Evolutionary conservation across 371 early-diverging fungal genomes (phyloP), one percentile per base, ranked within the genome.

Genomic region (Apophysomyces variabilis): DNA sequence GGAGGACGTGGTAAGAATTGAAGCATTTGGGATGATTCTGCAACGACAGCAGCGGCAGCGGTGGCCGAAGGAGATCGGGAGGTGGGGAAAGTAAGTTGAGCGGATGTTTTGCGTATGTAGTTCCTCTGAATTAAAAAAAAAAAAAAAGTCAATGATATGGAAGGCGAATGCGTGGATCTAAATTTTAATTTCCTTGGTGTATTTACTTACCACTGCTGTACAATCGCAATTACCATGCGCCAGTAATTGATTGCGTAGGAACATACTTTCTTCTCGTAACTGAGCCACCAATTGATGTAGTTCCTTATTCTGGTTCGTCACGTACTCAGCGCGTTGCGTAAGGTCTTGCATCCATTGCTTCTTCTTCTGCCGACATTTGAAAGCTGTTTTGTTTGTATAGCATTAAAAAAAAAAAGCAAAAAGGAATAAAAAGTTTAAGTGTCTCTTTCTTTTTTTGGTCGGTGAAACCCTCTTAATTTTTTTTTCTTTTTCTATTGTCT

Each of bases 331-430:
- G 13, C 76, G 77, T 21, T 71, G 72, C 70, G 91, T 88, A n/a
- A 93, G 86, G 36, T 89, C 87, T 70, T 85, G 77, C 71, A 90
- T 75, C 88, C 89, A 90, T 62, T 77, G 69, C 75, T 93, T 93
- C 70, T 91, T 92, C 78, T 90, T 91, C 76, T 90, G 91, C 57
- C 93, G 83, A 67, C 92, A 93, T 74, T 91, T 91, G 37, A 84
- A 86, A 5, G 93, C 93, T 76, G 54, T 21, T 9, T 50, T 18
- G 18, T 50, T 50, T 26, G 32, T 26, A 26, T 26, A 26, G 32
- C 32, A 26, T 3, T 2, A 3, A 26, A 26, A 26, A 26, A 26
- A 26, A 26, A 26, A 26, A 26, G 26, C 26, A 26, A 3, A 26
- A 26, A 26, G 32, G 3, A 26, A 26, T 3, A 1, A 26, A 26